Evolutionary conservation across 192 early-diverging fungal species (phyloP), one percentile per base, ranked within the genome.

Genomic region (Linnemannia elongata): DNA sequence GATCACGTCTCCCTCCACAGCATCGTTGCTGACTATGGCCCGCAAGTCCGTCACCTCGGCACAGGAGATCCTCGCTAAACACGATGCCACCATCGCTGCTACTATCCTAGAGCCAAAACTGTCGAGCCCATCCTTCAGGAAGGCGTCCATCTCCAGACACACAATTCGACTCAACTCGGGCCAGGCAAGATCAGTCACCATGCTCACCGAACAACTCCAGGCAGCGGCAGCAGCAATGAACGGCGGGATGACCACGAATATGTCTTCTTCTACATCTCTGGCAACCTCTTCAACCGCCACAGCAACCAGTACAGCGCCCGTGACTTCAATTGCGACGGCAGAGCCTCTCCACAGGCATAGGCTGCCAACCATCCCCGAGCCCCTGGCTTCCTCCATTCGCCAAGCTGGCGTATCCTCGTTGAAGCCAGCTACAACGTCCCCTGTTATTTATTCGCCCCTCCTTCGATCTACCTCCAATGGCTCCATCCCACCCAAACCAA

Each of bases 171-270:
- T 73, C 45, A 49, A 42, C 36, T 27, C 76, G 12, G 82, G 82
- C 4, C 71, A 73, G 3, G 60, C 52, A n/a, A 60, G 71, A 60
- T 55, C 60, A 1, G 82, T 83, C 15, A 73, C 76, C n/a, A 83
- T 83, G 76, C 76, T 83, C 35, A 75, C 82, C 44, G 76, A 78
- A 35, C 82, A 77, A 77, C 52, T 83, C 13, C 76, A 83, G 41
- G 76, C 49, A n/a, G 74, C 74, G 15, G 76, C 76, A 7, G 76
- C 76, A 68, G 68, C 68, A 72, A 54, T 30, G 60, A 66, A 66
- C 27, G 27, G 27, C 1, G 60, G 60, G 13, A 52, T 3, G 18
- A 52, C 15, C 13, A 33, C 30, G 1, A 30, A 13, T 30, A 10
- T 33, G 13, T 4, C 72, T n/a, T 73, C 72, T 6, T 12, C 35